Evolutionary conservation across 139 green algal genomes (phyloP), one percentile per base, ranked within the genome.

Genomic region (Coelastrella sp.): DNA sequence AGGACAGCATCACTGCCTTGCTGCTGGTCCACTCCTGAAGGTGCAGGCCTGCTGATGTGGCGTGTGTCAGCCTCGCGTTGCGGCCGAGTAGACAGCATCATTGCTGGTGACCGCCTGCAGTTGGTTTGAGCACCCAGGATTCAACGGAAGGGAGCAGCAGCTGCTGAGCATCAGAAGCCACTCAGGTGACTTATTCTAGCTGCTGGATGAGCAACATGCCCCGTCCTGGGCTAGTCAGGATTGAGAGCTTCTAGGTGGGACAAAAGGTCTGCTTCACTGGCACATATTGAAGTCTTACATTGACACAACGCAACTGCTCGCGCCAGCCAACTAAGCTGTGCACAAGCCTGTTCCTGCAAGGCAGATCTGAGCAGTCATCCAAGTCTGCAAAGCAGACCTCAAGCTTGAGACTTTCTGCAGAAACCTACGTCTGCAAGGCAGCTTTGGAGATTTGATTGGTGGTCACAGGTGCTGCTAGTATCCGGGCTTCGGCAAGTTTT

Each of bases 1-100:
- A 98, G 92, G 8, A 76, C 68, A 24, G 6, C 72, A 93, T 88
- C 68, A 95, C 35, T 49, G 35, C 91, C 19, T 25, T 87, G 79
- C 60, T 78, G 81, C 63, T 89, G 15, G 35, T 90, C 85, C 10
- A 74, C 74, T 22, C 83, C 56, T 60, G 25, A 22, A 17, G 84
- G 24, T 79, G 70, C 35, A 76, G 82, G 61, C 49, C 10, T 74
- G 6, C 65, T 35, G 65, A 4, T 84, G 57, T 20, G 20, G 78
- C 78, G 63, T 3, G 35, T 83, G 80, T 17, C 84, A 61, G 7
- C 25, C 65, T 70, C 78, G 66, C 89, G 82, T 3, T 60, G 80
- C 10, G 90, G 90, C 0, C 93, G 92, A 15, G 86, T 91, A 15
- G 92, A 82, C 9, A 95, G 89, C 49, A 93, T 86, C 11, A 88